A percentile compares a stretch with the other conserved stretches of the same genome.
Conservation (phyloP, 2,329 filamentous ascomycete species). For the Orbilia brochopaga region DNA sequence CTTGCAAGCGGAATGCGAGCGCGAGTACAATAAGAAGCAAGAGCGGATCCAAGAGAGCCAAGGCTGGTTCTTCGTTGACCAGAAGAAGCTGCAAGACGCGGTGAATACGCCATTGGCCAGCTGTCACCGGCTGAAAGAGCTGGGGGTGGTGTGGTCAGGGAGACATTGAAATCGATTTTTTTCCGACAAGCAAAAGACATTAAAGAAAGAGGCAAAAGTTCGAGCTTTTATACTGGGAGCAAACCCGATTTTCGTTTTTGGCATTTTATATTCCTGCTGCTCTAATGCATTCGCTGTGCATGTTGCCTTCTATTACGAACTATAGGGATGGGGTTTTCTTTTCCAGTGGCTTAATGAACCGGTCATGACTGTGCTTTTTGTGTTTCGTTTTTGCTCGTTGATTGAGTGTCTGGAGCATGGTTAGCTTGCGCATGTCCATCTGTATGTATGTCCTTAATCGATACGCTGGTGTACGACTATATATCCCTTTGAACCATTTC, state of each 20-base stretch:
- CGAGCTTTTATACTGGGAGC: conserved; percentile 10
- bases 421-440: conserved; percentile 5
- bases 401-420: conserved; percentile 7
- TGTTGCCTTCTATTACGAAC: conserved; percentile 13
- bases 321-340: conserved; percentile 22
- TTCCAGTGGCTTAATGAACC: conserved; percentile 35
- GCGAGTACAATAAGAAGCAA: conserved; percentile 70
- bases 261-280: conserved; percentile 3
- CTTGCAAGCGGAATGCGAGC: conserved; percentile 74
- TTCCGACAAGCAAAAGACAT: background rate
- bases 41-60: conserved; percentile 76
- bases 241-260: conserved; percentile 10
- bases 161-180: conserved; percentile 17
- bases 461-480: conserved; percentile 1
- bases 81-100: conserved; percentile 77
- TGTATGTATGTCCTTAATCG: conserved; percentile 9
- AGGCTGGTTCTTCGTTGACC: conserved; percentile 85
- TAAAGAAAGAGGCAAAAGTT: conserved; percentile 26
- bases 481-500: no score
- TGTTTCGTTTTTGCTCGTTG: background rate
- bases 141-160: conserved; percentile 55
- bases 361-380: conserved; percentile 23
- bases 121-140: conserved; percentile 63
- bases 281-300: background rate
- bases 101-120: conserved; percentile 63